A percentile compares a stretch with the other conserved stretches of the same genome.
These are phyloP conservation scores for Boehmeria nivea DNA, from an alignment of 306 rosid species.

Conservation along the genomic window DNA sequence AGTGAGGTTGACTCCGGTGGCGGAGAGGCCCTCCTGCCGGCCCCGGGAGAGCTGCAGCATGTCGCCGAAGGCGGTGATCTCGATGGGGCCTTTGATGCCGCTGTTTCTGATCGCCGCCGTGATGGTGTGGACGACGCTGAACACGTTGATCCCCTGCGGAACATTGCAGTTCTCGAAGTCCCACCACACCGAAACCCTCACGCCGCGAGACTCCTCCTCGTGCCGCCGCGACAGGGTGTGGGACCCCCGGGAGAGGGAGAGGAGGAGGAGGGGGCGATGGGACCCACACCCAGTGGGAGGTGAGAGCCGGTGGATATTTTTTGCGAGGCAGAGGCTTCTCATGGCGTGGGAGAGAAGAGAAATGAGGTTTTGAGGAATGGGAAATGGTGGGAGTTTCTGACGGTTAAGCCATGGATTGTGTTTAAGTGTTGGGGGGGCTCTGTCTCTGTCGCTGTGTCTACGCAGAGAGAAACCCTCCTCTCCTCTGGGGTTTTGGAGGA, in stretches of 20 bases:
- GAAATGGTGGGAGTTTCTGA: too few relatives aligned
- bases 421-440: too few relatives aligned
- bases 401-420: too few relatives aligned
- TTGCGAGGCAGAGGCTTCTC: too few relatives aligned
- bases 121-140: constrained; percentile 40
- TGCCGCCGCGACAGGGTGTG: constrained; percentile 22
- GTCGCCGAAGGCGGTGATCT: constrained; percentile 73
- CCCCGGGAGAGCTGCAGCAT: constrained; percentile 45
- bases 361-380: too few relatives aligned
- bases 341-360: too few relatives aligned
- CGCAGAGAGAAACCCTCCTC: too few relatives aligned
- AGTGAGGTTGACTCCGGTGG: constrained; percentile 62
- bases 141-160: constrained; percentile 37
- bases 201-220: constrained; percentile 56
- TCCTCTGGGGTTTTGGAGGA: too few relatives aligned
- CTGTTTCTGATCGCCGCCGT: constrained; percentile 60
- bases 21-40: constrained; percentile 66
- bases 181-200: constrained; percentile 93
- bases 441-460: too few relatives aligned
- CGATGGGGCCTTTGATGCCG: constrained; percentile 80
- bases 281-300: too few relatives aligned
- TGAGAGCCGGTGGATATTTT: too few relatives aligned
- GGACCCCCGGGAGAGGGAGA: constrained; percentile 27
- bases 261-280: constrained; percentile 1
- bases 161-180: constrained; percentile 74